Percentiles rank a stretch among this genome's conserved stretches.
Evolutionary conservation across 257 asterid species (phyloP).

Genomic region (Plantago elongata): DNA sequence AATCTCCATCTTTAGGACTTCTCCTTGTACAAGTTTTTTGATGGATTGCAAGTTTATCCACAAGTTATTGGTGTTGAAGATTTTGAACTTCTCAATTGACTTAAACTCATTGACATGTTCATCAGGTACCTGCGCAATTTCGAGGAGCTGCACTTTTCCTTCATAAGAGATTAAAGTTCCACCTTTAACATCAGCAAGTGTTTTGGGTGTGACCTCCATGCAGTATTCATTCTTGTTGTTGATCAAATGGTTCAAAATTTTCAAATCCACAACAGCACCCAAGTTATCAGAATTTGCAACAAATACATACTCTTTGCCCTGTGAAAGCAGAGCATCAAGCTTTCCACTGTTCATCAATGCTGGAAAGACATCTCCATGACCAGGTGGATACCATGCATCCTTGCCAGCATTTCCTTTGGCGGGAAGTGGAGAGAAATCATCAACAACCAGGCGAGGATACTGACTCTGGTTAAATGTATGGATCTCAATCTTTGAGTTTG

Average conservation of each 20-base stretch:
- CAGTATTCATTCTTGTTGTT: constrained; percentile 86
- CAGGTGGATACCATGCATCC: constrained; percentile 99
- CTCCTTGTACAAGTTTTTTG: constrained; percentile 69
- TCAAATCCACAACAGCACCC: constrained; percentile 96
- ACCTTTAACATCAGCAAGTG: constrained; percentile 97
- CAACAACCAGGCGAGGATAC: constrained; percentile 93
- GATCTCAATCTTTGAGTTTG: constrained; percentile 66
- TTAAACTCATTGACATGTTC: constrained; percentile 87
- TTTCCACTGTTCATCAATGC: constrained; percentile 92
- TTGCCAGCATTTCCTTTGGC: constrained; percentile 76
- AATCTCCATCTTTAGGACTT: constrained; percentile 90
- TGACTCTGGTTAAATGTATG: constrained; percentile 99
- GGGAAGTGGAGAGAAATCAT: constrained; percentile 81
- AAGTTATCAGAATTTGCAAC: constrained; percentile 94
- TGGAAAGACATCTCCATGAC: constrained; percentile 98
- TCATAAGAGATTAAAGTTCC: constrained; percentile 94
- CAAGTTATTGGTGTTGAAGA: constrained; percentile 96
- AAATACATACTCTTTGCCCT: constrained; percentile 97
- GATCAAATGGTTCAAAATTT: constrained; percentile 82
- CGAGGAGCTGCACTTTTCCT: constrained; percentile 97
- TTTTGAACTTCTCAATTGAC: constrained; percentile 97
- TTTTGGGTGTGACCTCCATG: constrained; percentile 99
- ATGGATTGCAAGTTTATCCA: constrained; percentile 90
- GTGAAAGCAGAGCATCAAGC: constrained; percentile 76
- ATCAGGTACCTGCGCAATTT: constrained; percentile 97